Conservation (phyloP, 2,329 filamentous ascomycete genomes). For the Penicillium sp. region DNA sequence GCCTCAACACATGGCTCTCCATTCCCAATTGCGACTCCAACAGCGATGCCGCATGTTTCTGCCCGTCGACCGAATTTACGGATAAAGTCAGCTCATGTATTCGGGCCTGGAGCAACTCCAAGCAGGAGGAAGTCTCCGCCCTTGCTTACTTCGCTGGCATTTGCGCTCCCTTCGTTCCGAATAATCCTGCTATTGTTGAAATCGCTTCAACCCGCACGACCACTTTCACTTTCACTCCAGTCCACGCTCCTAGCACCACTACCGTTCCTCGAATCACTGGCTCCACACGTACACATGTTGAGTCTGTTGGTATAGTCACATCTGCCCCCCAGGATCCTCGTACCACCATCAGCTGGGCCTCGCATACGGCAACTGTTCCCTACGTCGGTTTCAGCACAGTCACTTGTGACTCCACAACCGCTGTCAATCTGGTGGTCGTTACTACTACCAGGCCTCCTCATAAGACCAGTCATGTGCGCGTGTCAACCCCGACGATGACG, state of each 20-base stretch:
- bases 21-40: constrained; percentile 72
- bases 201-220: constrained; percentile 43
- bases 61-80: constrained; percentile 71
- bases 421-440: constrained; percentile 20
- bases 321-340: constrained; percentile 24
- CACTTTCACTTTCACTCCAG: constrained; percentile 39
- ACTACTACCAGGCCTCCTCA: not conserved
- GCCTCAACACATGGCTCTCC: constrained; percentile 85
- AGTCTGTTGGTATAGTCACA: not conserved
- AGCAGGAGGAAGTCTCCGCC: constrained; percentile 64
- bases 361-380: constrained; percentile 41
- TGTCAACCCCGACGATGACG: not conserved
- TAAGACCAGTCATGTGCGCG: not conserved
- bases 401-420: constrained; percentile 19
- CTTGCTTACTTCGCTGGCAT: constrained; percentile 84
- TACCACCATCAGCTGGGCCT: constrained; percentile 38
- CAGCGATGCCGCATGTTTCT: constrained; percentile 79
- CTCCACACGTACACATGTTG: not conserved
- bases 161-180: constrained; percentile 68
- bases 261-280: not conserved
- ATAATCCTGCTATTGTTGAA: constrained; percentile 68
- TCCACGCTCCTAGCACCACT: constrained; percentile 30
- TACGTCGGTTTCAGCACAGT: constrained; percentile 39
- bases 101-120: constrained; percentile 66
- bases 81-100: constrained; percentile 76